Conservation (phyloP, 306 rosid genomes). For the Geum urbanum region DNA sequence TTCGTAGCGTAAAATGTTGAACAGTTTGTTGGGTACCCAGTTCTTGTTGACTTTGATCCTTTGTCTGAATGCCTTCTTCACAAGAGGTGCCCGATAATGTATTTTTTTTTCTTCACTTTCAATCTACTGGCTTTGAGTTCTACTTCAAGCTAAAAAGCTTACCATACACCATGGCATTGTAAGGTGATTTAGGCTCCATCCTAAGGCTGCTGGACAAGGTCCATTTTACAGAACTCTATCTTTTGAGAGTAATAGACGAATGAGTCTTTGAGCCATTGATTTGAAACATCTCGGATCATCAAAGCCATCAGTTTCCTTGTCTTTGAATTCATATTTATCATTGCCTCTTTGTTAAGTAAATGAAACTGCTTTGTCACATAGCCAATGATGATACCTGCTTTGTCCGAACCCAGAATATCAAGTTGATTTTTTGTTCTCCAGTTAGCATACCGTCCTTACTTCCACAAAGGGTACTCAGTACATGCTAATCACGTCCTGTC, state of each 20-base stretch:
- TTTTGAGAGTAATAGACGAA: background rate
- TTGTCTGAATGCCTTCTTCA: background rate
- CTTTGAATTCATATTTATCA: background rate
- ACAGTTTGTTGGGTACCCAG: constrained; percentile 16
- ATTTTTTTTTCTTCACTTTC: no score
- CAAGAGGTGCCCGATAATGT: constrained; percentile 12
- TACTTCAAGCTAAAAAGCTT: background rate
- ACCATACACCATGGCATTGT: background rate
- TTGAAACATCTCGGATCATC: background rate
- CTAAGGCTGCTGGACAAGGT: background rate
- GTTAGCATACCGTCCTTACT: no score
- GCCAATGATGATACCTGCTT: background rate
- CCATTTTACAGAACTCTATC: background rate
- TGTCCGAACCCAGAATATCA: background rate
- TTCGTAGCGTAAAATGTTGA: constrained; percentile 33
- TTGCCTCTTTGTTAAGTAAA: background rate
- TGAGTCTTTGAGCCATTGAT: background rate
- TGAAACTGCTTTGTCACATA: background rate
- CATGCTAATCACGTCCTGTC: background rate
- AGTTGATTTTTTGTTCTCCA: no score
- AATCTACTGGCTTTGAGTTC: background rate
- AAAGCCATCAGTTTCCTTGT: background rate
- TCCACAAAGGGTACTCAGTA: background rate
- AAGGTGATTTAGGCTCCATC: background rate
- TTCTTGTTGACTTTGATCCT: constrained; percentile 1